Evolutionary conservation across 257 asterid species (phyloP), one percentile per base, ranked within the genome.

Genomic region (Cruciata laevipes): DNA sequence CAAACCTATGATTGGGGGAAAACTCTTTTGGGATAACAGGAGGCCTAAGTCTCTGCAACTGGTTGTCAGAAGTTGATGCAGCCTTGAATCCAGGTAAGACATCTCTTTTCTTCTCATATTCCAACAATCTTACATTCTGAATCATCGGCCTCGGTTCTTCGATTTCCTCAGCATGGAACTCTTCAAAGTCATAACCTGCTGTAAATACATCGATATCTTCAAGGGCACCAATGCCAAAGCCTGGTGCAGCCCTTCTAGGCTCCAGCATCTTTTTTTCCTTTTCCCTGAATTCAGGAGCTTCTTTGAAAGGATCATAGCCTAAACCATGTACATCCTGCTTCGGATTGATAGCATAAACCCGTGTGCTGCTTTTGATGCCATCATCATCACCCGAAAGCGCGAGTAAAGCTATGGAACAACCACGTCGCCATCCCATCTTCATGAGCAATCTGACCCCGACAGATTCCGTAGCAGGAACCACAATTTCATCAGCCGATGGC

Each of bases 371-470:
- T 31, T 80, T 81, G 38, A 76, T 74, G 32, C 21, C 20, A 70
- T 80, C 80, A 33, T 74, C 80, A n/a, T 73, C 79, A 18, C 75
- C 77, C 9, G 96, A 85, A 67, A 84, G 76, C 42, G 90, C 91
- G 66, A 27, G 89, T 93, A 73, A 94, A n/a, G n/a, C n/a, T n/a
- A 93, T 84, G 67, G 96, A 88, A 59, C 86, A 91, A 70, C 98
- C 97, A 63, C 82, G 95, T 61, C 96, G 79, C 98, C 98, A 93
- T 79, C 98, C 98, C 98, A 90, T 93, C 89, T 88, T 93, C 76
- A 80, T 69, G 75, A 93, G 79, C 72, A 93, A 85, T 74, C 84
- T 93, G 80, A 88, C 89, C 53, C 98, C 98, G 75, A 93, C 84
- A 73, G 98, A 93, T 71, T 90, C 89, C 49, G 92, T 74, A 31